Evolutionary conservation across 306 rosid species (phyloP).

Genomic region (Sicyos baderoa): DNA sequence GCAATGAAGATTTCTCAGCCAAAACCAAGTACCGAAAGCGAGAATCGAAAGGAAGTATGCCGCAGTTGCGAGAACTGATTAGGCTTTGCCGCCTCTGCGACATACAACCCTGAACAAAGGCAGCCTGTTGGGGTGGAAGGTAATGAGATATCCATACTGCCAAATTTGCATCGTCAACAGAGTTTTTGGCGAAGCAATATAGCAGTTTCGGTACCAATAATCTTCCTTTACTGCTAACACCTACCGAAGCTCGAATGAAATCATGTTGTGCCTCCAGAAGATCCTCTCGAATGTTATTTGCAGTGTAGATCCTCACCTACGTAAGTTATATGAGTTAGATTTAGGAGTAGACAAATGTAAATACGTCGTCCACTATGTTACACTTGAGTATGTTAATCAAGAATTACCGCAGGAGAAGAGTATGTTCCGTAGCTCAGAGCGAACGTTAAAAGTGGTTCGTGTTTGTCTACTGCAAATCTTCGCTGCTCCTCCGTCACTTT

Average conservation of each 20-base stretch:
- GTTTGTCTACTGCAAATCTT: slow-evolving; percentile 35
- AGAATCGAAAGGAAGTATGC: slow-evolving; percentile 60
- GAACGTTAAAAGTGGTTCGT: slow-evolving; percentile 48
- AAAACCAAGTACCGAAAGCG: slow-evolving; percentile 59
- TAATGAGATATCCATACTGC: slow-evolving; percentile 70
- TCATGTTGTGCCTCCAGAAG: slow-evolving; percentile 58
- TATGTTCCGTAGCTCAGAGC: slow-evolving; percentile 62
- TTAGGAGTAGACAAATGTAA: not conserved
- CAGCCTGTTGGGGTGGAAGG: slow-evolving; percentile 58
- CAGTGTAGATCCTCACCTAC: slow-evolving; percentile 55
- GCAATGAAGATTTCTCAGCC: slow-evolving; percentile 25
- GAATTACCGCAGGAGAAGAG: slow-evolving; percentile 67
- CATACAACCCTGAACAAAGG: slow-evolving; percentile 59
- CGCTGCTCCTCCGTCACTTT: slow-evolving; percentile 58
- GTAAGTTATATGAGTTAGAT: not conserved
- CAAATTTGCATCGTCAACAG: slow-evolving; percentile 49
- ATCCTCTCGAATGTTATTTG: slow-evolving; percentile 45
- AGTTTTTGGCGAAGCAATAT: slow-evolving; percentile 55
- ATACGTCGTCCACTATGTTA: not conserved
- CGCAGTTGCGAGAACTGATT: slow-evolving; percentile 58
- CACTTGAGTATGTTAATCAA: not conserved
- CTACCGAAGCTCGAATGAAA: slow-evolving; percentile 59
- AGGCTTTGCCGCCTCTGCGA: slow-evolving; percentile 56
- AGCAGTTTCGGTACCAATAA: slow-evolving; percentile 62
- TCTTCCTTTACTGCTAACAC: slow-evolving; percentile 59